Evolutionary conservation across 2,329 filamentous ascomycete species (phyloP), one percentile per base, ranked within the genome.

Genomic region (Didymella arachidicola): DNA sequence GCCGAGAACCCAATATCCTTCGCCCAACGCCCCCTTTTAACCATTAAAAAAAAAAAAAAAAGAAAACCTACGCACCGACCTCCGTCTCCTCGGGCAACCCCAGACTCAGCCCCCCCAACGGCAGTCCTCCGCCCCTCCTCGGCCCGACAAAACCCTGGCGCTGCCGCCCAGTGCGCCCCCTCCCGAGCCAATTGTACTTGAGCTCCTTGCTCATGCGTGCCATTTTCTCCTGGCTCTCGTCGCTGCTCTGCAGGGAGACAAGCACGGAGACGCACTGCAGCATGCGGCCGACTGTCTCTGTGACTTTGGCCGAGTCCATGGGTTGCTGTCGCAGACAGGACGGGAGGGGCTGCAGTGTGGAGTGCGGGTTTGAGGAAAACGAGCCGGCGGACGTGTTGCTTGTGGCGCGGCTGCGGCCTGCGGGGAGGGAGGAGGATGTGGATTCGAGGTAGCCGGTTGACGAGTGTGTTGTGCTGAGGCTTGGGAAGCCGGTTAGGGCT

Each of bases 111-210:
- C 51, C 49, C 0, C 51, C 42, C 18, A 59, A 16, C 16, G 44
- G 47, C 47, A 60, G 16, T 14, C 49, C 55, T 3, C 66, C 65
- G 10, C 64, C 60, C 25, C 68, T 62, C 32, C 63, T 56, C 44
- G 65, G 61, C 16, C 93, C 93, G 0, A 98, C 93, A 73, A 97
- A 94, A 0, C 95, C 95, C 64, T 92, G 86, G 52, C 95, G 82
- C 76, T 98, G 96, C 63, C 95, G 83, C 0, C 95, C 95, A 3
- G 93, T 98, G 34, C 95, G 81, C 0, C 94, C 94, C 45, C 95
- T 83, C 0, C 94, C 94, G 1, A 99, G 84, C 95, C 95, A 99
- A 77, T 99, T 99, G 70, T 97, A 87, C 79, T 98, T 99, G 61
- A 99, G 81, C 68, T 95, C 88, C 72, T 92, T 89, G 57, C 90